Evolutionary conservation across 257 asterid species (phyloP).

Genomic region (Solanum tacnaense): DNA sequence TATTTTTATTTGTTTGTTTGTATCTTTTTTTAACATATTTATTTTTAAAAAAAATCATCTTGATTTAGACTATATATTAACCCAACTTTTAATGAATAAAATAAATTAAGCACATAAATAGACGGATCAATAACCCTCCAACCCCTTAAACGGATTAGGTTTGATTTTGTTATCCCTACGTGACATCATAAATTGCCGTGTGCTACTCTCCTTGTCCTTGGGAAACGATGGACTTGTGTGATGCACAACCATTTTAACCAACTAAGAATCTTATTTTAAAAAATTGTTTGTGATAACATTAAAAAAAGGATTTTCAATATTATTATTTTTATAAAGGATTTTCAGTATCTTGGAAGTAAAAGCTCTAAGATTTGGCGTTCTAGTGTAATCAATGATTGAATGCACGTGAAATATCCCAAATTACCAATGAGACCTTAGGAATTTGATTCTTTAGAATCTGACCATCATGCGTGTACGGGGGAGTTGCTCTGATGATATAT

Average conservation of each 20-base stretch:
- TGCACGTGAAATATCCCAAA: not conserved
- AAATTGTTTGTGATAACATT: not conserved
- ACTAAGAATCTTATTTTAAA: not conserved
- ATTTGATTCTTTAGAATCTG: not conserved
- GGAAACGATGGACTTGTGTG: not conserved
- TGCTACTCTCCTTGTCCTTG: not conserved
- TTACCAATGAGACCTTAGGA: not conserved
- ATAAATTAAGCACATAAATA: too few relatives aligned
- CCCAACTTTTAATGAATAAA: too few relatives aligned
- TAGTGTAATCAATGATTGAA: not conserved
- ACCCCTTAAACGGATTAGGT: not conserved
- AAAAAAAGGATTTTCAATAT: not conserved
- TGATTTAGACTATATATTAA: too few relatives aligned
- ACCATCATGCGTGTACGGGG: not conserved
- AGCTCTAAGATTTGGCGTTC: not conserved
- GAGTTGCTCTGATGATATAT: not conserved
- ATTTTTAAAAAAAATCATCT: too few relatives aligned
- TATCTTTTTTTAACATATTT: too few relatives aligned
- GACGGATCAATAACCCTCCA: rapidly evolving
- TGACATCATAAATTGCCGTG: not conserved
- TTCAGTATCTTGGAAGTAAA: not conserved
- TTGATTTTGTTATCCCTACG: too few relatives aligned
- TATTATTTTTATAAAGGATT: not conserved
- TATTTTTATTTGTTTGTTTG: too few relatives aligned
- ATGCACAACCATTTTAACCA: not conserved